Evolutionary conservation across 106 monocot genomes (phyloP).

Genomic region (Posidonia australis): DNA sequence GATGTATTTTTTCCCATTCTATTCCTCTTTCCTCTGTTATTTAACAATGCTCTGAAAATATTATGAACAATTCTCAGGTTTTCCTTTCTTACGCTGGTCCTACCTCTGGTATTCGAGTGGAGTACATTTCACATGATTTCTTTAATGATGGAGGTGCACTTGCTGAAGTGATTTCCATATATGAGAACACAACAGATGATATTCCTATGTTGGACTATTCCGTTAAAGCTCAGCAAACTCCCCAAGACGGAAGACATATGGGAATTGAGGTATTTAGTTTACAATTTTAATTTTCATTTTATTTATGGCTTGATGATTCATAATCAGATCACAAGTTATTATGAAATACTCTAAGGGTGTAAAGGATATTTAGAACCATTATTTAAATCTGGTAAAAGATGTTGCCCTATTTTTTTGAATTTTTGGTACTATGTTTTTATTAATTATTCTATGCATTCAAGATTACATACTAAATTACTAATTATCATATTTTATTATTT

Average conservation of each 20-base stretch:
- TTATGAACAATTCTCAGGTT: conserved; percentile 30
- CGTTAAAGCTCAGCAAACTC: conserved; percentile 5
- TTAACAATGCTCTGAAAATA: background rate
- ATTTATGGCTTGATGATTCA: background rate
- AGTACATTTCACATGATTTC: conserved; percentile 42
- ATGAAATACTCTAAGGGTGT: no score
- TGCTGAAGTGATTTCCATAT: conserved; percentile 71
- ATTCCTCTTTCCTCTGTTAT: conserved; percentile 1
- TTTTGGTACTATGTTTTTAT: no score
- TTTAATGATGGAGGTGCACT: conserved; percentile 73
- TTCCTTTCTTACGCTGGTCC: conserved; percentile 62
- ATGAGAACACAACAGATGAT: conserved; percentile 34
- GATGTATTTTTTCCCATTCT: background rate
- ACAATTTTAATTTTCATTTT: background rate
- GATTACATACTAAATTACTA: no score
- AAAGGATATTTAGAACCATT: no score
- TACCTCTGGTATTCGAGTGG: conserved; percentile 62
- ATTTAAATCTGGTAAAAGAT: no score
- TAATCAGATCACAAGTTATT: background rate
- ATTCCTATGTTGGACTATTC: conserved; percentile 7
- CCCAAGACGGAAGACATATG: conserved; percentile 17
- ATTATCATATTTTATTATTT: no score
- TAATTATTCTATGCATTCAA: no score
- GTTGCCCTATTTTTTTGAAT: no score
- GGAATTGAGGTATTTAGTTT: conserved; percentile 54